A percentile compares a stretch with the other conserved stretches of the same genome.
These are phyloP conservation scores for Epicoccum sorghinum DNA, from an alignment of 2,329 filamentous ascomycete species.

Conservation along the genomic window DNA sequence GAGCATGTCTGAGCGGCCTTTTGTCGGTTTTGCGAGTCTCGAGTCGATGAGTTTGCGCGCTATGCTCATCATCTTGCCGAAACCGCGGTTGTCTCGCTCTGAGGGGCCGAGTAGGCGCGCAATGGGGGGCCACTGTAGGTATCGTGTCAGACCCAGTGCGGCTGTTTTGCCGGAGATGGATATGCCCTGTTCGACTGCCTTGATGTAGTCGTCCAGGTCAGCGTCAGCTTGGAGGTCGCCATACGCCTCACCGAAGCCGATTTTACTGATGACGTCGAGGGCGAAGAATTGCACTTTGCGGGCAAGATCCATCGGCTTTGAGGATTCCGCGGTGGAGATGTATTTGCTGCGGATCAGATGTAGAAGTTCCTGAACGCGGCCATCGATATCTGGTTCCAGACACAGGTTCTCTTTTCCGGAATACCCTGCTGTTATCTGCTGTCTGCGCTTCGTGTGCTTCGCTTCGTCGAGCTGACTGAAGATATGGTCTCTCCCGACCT, in stretches of 20 bases:
- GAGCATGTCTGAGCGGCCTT: constrained; percentile 59
- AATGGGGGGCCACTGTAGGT: constrained; percentile 26
- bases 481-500: constrained; percentile 58
- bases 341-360: constrained; percentile 56
- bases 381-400: constrained; percentile 57
- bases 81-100: constrained; percentile 40
- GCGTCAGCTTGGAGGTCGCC: constrained; percentile 57
- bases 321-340: constrained; percentile 14
- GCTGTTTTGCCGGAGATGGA: constrained; percentile 2
- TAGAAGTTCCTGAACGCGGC: constrained; percentile 53
- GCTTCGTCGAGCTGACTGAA: constrained; percentile 57
- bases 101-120: constrained; percentile 29
- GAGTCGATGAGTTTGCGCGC: constrained; percentile 27
- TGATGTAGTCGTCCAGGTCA: constrained; percentile 53
- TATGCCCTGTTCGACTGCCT: constrained; percentile 47
- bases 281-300: constrained; percentile 59
- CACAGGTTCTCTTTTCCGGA: constrained; percentile 60
- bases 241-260: constrained; percentile 59
- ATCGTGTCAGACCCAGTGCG: constrained; percentile 20
- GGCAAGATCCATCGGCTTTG: constrained; percentile 51
- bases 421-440: constrained; percentile 58
- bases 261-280: constrained; percentile 59
- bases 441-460: constrained; percentile 49
- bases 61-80: constrained; percentile 31
- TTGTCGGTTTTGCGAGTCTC: constrained; percentile 44